Evolutionary conservation across 2,329 filamentous ascomycete genomes (phyloP).

Genomic region (Amylocarpus encephaloides): DNA sequence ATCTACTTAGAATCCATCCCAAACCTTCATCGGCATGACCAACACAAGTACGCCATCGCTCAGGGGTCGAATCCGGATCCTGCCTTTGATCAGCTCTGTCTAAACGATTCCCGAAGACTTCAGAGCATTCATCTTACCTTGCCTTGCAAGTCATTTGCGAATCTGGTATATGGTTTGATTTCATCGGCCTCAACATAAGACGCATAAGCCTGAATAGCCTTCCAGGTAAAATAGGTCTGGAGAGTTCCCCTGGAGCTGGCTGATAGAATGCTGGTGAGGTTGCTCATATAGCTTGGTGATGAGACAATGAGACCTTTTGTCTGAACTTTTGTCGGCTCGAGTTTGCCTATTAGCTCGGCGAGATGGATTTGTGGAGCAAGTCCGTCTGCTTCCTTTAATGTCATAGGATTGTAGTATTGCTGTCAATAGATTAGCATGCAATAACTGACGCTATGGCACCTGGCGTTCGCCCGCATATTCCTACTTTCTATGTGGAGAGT

Average conservation of each 20-base stretch:
- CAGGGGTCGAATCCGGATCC: slow-evolving; percentile 54
- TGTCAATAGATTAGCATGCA: slow-evolving; percentile 20
- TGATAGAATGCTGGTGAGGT: slow-evolving; percentile 49
- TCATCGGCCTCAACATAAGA: slow-evolving; percentile 51
- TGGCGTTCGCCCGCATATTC: no score
- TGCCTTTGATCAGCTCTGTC: slow-evolving; percentile 18
- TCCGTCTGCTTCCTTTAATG: slow-evolving; percentile 46
- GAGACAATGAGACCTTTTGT: slow-evolving; percentile 50
- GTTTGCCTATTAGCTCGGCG: slow-evolving; percentile 42
- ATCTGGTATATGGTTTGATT: slow-evolving; percentile 52
- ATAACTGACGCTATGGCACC: no score
- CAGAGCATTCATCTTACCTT: slow-evolving; percentile 33
- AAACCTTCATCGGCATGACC: slow-evolving; percentile 49
- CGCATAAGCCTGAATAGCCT: slow-evolving; percentile 48
- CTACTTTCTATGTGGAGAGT: no score
- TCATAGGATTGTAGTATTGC: slow-evolving; percentile 61
- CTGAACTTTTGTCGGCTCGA: slow-evolving; percentile 46
- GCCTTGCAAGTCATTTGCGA: slow-evolving; percentile 54
- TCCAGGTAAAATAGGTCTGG: slow-evolving; percentile 59
- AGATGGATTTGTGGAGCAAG: slow-evolving; percentile 52
- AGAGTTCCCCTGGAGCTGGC: slow-evolving; percentile 49
- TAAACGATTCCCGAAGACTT: slow-evolving; percentile 1
- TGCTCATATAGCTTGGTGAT: slow-evolving; percentile 54
- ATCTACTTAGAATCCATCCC: slow-evolving; percentile 63
- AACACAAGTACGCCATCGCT: slow-evolving; percentile 63